Evolutionary conservation across 1,284 basidiomycete genomes (phyloP).

Genomic region (Cutaneotrichosporon mucoides): DNA sequence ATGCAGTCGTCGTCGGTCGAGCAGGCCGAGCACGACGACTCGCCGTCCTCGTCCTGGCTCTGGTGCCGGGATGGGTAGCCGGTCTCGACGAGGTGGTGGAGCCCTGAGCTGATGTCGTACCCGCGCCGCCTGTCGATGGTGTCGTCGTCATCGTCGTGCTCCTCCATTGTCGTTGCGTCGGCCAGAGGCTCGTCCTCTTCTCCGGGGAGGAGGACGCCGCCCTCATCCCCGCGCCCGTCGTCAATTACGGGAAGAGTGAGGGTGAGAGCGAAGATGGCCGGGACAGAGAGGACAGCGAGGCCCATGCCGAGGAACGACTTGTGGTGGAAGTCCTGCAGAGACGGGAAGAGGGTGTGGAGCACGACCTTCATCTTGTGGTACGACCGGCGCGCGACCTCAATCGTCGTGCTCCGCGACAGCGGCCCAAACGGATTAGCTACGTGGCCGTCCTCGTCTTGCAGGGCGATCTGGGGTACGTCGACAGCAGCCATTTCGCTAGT

Average conservation of each 20-base stretch:
- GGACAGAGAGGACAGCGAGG: constrained; percentile 74
- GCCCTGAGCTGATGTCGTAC: constrained; percentile 28
- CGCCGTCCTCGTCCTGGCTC: constrained; percentile 1
- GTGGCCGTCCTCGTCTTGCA: background rate
- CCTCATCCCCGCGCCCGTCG: constrained; percentile 45
- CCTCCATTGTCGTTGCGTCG: constrained; percentile 28
- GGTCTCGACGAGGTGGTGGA: constrained; percentile 41
- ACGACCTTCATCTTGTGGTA: background rate
- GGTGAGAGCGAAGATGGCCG: constrained; percentile 79
- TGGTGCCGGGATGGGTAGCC: constrained; percentile 11
- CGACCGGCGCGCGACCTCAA: background rate
- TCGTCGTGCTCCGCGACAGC: background rate
- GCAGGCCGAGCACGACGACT: background rate
- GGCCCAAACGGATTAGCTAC: background rate
- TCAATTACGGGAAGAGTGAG: constrained; percentile 84
- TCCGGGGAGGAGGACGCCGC: constrained; percentile 34
- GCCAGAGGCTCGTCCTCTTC: constrained; percentile 32
- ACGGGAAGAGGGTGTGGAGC: constrained; percentile 65
- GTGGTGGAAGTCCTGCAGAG: constrained; percentile 66
- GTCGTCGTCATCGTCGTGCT: constrained; percentile 22
- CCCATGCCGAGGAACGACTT: constrained; percentile 71
- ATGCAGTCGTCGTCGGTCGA: constrained; percentile 33
- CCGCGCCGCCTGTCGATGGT: constrained; percentile 15
- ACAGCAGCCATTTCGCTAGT: background rate
- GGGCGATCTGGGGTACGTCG: background rate